Conservation (phyloP, 176 grass and related monocot genomes). For the Oryza meridionalis region DNA sequence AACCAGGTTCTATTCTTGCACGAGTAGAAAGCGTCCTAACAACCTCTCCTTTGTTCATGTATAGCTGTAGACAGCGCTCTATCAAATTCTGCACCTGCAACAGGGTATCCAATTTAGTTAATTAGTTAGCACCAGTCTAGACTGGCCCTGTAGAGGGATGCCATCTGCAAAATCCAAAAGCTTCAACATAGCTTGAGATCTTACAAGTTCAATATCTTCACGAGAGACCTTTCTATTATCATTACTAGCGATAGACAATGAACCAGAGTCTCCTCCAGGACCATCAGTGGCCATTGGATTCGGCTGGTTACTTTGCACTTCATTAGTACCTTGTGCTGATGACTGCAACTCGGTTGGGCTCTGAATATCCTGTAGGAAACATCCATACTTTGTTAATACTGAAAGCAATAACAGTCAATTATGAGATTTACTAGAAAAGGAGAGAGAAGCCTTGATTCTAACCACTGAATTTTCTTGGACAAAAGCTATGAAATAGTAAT, state of each 20-base stretch:
- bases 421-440: constrained; percentile 26
- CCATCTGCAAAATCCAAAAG: constrained; percentile 2
- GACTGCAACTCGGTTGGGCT: constrained; percentile 67
- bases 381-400: not conserved
- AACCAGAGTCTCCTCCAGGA: constrained; percentile 68
- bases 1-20: constrained; percentile 96
- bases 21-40: constrained; percentile 85
- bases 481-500: not conserved
- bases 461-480: not conserved
- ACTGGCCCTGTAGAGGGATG: constrained; percentile 12
- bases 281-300: constrained; percentile 58
- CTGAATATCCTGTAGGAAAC: constrained; percentile 74
- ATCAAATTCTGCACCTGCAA: constrained; percentile 99
- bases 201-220: constrained; percentile 98
- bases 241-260: constrained; percentile 64
- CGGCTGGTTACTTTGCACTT: constrained; percentile 69
- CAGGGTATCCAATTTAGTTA: constrained; percentile 37
- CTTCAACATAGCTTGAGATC: constrained; percentile 16
- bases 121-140: constrained; percentile 16
- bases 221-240: constrained; percentile 92
- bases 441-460: not conserved
- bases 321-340: constrained; percentile 65
- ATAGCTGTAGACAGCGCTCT: constrained; percentile 91
- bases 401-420: constrained; percentile 30
- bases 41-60: constrained; percentile 98